These are phyloP conservation scores for Davidsoniella neocaledoniae DNA, from an alignment of 2,329 filamentous ascomycete species.

Conservation along the genomic window DNA sequence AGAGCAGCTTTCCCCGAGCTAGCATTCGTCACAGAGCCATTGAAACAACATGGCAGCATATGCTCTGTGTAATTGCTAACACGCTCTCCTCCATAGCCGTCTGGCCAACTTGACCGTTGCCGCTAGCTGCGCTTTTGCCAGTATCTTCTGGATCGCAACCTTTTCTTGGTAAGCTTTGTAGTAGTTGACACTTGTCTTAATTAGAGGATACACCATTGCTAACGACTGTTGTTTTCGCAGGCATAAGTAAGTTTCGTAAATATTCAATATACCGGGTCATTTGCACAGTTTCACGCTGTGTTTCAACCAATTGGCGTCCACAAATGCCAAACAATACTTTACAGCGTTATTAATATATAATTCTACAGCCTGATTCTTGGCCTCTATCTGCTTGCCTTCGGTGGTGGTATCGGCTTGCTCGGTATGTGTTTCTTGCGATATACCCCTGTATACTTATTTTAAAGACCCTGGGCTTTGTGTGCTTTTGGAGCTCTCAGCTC, in stretches of 20 bases:
- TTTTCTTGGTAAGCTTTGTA: conserved; percentile 36
- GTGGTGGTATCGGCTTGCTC: conserved; percentile 56
- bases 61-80: too few relatives aligned
- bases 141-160: conserved; percentile 54
- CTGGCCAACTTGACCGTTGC: conserved; percentile 85
- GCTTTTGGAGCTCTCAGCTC: too few relatives aligned
- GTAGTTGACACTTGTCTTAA: too few relatives aligned
- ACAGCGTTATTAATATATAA: neutral
- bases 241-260: conserved; percentile 4
- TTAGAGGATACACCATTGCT: neutral
- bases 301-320: neutral
- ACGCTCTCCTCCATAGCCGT: conserved; percentile 41
- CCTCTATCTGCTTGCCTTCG: conserved; percentile 80
- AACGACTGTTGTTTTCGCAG: neutral
- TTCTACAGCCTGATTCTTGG: conserved; percentile 41
- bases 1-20: too few relatives aligned
- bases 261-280: too few relatives aligned
- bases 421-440: conserved; percentile 22
- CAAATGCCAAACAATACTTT: neutral
- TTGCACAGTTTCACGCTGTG: too few relatives aligned
- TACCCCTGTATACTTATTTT: neutral
- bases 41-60: neutral
- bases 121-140: conserved; percentile 74
- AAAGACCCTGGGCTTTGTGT: too few relatives aligned
- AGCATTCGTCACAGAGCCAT: neutral